Percentiles rank a stretch among this genome's conserved stretches.
Evolutionary conservation across 2,329 filamentous ascomycete species (phyloP).

Genomic region (Talaromyces amestolkiae): DNA sequence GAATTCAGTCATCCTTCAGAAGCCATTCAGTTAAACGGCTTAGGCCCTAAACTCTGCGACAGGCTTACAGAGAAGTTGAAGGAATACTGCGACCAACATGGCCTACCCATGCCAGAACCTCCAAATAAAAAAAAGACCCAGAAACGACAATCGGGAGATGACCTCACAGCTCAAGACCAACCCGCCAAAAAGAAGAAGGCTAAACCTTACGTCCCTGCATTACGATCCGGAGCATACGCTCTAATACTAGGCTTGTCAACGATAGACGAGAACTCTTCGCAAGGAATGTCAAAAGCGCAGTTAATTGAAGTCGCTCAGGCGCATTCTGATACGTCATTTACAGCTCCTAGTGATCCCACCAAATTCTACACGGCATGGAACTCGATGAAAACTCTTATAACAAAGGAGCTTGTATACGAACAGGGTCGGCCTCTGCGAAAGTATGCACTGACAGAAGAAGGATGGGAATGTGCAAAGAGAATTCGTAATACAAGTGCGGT

Average conservation of each 20-base stretch:
- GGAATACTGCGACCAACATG: constrained; percentile 63
- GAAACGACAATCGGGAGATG: constrained; percentile 33
- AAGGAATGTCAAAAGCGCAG: constrained; percentile 65
- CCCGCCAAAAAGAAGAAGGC: constrained; percentile 57
- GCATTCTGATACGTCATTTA: constrained; percentile 71
- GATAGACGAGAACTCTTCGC: constrained; percentile 53
- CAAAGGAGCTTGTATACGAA: constrained; percentile 72
- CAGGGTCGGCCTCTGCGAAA: constrained; percentile 65
- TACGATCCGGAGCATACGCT: constrained; percentile 73
- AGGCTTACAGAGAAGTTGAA: constrained; percentile 60
- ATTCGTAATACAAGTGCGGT: constrained; percentile 51
- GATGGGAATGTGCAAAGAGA: constrained; percentile 69
- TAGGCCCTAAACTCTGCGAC: constrained; percentile 69
- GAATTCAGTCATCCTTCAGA: constrained; percentile 70
- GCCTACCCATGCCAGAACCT: constrained; percentile 64
- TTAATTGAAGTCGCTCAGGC: constrained; percentile 68
- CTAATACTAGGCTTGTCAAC: constrained; percentile 66
- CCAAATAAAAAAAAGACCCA: constrained; percentile 40
- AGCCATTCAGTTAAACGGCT: constrained; percentile 68
- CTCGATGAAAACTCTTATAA: constrained; percentile 72
- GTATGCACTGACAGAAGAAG: constrained; percentile 72
- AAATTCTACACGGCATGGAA: constrained; percentile 79
- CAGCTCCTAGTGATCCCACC: constrained; percentile 62
- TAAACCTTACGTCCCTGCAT: constrained; percentile 68
- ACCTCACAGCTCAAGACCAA: constrained; percentile 32